Percentiles rank a stretch among this genome's conserved stretches.
phyloP scores from a whole-genome alignment of 2,329 filamentous ascomycete species.

The Amphichorda felina region DNA sequence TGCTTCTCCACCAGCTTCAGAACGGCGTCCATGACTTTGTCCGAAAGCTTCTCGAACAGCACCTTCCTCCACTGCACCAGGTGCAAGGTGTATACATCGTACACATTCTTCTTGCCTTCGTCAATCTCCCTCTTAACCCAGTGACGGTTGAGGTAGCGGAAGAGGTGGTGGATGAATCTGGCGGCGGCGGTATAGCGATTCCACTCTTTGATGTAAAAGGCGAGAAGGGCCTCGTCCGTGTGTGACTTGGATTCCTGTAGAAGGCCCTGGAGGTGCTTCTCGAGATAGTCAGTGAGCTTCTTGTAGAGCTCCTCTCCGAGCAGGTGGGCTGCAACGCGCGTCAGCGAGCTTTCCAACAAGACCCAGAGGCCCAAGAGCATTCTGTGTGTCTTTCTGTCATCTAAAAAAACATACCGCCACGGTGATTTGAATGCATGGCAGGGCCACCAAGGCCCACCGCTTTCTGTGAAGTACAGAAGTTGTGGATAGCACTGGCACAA shows the following conservation, averaged over 20 bases:
- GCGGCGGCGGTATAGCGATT: constrained; percentile 88
- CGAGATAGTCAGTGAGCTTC: constrained; percentile 78
- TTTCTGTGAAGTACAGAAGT: constrained; percentile 98
- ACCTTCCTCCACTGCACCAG: constrained; percentile 91
- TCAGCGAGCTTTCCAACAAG: background rate
- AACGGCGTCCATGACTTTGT: constrained; percentile 89
- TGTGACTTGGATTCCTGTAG: constrained; percentile 64
- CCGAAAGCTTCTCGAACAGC: constrained; percentile 73
- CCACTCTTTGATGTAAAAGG: constrained; percentile 96
- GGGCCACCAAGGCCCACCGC: constrained; percentile 48
- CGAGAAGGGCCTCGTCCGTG: constrained; percentile 77
- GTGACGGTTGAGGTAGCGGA: constrained; percentile 91
- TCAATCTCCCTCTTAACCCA: constrained; percentile 99
- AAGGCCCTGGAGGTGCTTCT: constrained; percentile 61
- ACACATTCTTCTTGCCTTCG: constrained; percentile 95
- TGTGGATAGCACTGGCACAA: constrained; percentile 67
- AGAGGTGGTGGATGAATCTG: constrained; percentile 95
- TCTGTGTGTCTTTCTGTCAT: background rate
- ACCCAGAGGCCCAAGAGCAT: background rate
- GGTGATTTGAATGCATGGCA: constrained; percentile 25
- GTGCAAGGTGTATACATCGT: constrained; percentile 95
- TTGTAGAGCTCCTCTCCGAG: constrained; percentile 94
- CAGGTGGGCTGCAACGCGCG: constrained; percentile 58
- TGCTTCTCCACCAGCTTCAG: constrained; percentile 94
- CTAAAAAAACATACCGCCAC: constrained; percentile 44